Evolutionary conservation across 139 green algal species (phyloP).

Genomic region (Helicosporidium sp.): DNA sequence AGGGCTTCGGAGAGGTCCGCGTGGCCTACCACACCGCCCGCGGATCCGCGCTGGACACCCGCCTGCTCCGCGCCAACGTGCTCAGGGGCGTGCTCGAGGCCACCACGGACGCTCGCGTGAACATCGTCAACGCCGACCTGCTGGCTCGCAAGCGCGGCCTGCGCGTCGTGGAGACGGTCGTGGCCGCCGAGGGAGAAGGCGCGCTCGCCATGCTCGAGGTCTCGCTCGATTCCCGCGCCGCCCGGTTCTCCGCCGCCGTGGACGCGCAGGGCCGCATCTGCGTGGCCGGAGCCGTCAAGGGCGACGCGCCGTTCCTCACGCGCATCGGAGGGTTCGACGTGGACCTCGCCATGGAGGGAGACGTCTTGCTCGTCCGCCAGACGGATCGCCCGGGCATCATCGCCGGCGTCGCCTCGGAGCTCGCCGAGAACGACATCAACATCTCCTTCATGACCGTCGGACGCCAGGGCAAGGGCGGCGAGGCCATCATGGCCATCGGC

Average conservation of each 20-base stretch:
- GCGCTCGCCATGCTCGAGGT: not conserved
- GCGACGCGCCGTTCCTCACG: conserved; percentile 51
- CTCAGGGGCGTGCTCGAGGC: conserved; percentile 71
- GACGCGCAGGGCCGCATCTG: conserved; percentile 35
- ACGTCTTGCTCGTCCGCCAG: conserved; percentile 56
- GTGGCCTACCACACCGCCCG: too few relatives aligned
- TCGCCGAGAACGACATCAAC: conserved; percentile 63
- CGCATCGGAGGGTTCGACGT: conserved; percentile 70
- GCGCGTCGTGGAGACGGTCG: conserved; percentile 43
- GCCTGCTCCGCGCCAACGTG: conserved; percentile 81
- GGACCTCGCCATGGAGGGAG: conserved; percentile 51
- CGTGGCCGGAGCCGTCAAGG: conserved; percentile 50
- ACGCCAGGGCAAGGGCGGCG: conserved; percentile 10
- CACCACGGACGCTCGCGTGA: conserved; percentile 32
- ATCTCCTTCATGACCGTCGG: conserved; percentile 86
- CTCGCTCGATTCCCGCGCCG: not conserved
- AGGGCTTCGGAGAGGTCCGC: too few relatives aligned
- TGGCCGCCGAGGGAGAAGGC: conserved; percentile 15
- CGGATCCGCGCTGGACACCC: conserved; percentile 75
- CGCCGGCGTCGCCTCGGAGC: conserved; percentile 41
- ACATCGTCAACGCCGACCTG: conserved; percentile 92
- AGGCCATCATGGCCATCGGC: conserved; percentile 88
- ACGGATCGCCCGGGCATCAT: conserved; percentile 85
- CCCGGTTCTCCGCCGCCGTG: conserved; percentile 42
- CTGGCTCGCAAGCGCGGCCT: conserved; percentile 72